Percentiles rank a stretch among this genome's conserved stretches.
These are phyloP conservation scores for Fusarium globosum DNA, from an alignment of 2,329 filamentous ascomycete genomes.

Conservation along the genomic window DNA sequence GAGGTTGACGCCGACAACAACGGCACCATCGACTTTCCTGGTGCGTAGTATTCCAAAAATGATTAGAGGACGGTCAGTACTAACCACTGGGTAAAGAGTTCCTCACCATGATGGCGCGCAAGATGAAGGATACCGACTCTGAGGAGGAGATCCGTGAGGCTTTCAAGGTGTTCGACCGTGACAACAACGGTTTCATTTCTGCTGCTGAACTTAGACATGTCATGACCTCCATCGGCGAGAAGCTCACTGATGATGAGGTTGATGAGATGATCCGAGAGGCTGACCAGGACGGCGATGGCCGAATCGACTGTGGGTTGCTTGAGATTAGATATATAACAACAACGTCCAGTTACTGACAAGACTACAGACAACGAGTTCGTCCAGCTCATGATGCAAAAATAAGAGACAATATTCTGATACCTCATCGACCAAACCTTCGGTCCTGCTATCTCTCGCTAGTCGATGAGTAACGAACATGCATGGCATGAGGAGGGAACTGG, in stretches of 20 bases:
- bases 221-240: conserved; percentile 93
- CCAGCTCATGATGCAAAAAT: conserved; percentile 97
- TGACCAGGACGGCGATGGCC: conserved; percentile 88
- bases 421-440: conserved; percentile 36
- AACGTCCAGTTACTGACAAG: conserved; percentile 29
- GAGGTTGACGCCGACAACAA: conserved; percentile 94
- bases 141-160: conserved; percentile 92
- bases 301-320: conserved; percentile 79
- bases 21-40: conserved; percentile 90
- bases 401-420: conserved; percentile 53
- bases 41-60: conserved; percentile 60
- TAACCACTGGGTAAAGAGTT: conserved; percentile 70
- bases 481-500: conserved; percentile 29
- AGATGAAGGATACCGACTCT: conserved; percentile 94
- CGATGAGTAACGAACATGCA: conserved; percentile 31
- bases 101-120: conserved; percentile 92
- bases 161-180: conserved; percentile 90
- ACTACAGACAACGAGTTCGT: conserved; percentile 87
- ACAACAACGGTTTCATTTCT: conserved; percentile 93
- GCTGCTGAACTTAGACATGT: conserved; percentile 89
- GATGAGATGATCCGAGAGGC: conserved; percentile 95
- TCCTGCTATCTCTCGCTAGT: conserved; percentile 28
- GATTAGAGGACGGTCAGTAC: conserved; percentile 2
- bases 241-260: conserved; percentile 89
- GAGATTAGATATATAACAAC: not conserved